A percentile compares a stretch with the other conserved stretches of the same genome.
phyloP scores from a whole-genome alignment of 106 monocot genomes.

The Ottelia alismoides region DNA sequence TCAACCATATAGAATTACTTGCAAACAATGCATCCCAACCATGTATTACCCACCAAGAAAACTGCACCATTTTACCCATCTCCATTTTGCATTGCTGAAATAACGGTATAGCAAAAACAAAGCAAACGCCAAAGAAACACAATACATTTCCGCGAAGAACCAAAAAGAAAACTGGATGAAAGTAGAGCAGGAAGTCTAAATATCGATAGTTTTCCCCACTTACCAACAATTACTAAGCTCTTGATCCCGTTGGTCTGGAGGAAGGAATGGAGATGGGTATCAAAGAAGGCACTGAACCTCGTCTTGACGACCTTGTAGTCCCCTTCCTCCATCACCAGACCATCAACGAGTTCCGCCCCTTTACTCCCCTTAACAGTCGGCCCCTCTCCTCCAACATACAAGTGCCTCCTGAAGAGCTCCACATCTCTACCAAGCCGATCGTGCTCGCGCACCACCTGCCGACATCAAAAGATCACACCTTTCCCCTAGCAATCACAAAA shows the following conservation, averaged over 20 bases:
- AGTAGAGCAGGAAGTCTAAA: neutral
- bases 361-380: slow-evolving; percentile 48
- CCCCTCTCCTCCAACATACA: slow-evolving; percentile 57
- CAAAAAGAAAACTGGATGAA: no score
- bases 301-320: slow-evolving; percentile 88
- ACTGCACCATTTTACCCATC: no score
- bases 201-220: slow-evolving; percentile 3
- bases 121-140: no score
- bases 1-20: no score
- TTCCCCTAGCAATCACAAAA: slow-evolving; percentile 1
- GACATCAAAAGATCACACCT: no score
- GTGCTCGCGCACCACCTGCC: slow-evolving; percentile 92
- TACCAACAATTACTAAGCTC: slow-evolving; percentile 75
- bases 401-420: slow-evolving; percentile 66
- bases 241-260: slow-evolving; percentile 57
- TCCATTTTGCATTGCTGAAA: no score
- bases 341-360: slow-evolving; percentile 79
- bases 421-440: slow-evolving; percentile 82
- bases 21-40: no score
- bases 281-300: slow-evolving; percentile 93
- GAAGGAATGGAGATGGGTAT: slow-evolving; percentile 69
- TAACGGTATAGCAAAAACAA: no score
- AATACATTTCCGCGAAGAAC: no score
- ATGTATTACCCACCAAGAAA: no score
- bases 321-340: slow-evolving; percentile 44